Evolutionary conservation across 2,329 filamentous ascomycete species (phyloP), one percentile per base, ranked within the genome.

Genomic region (Hysterium pulicare): DNA sequence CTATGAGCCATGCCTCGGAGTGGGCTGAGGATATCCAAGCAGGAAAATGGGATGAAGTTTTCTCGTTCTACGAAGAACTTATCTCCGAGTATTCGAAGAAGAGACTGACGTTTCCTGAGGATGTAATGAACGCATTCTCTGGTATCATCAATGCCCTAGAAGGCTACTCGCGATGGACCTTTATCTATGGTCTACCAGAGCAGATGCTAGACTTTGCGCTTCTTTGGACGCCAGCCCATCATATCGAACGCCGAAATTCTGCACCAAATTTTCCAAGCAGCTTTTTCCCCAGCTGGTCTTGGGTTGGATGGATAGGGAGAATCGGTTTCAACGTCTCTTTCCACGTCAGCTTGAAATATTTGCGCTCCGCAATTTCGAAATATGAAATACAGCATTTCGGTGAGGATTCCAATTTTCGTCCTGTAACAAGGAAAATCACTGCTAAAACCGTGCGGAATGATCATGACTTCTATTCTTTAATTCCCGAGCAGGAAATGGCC

Each of bases 221-320:
- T 13, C 23, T 40, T 9, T 32, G 30, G 23, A 40, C 30, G 4
- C 30, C 38, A 17, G n/a, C n/a, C n/a, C 13, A 31, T n/a, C 35
- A 10, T 5, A 5, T 7, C n/a, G n/a, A 33, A n/a, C 23, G 30
- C n/a, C 38, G 23, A n/a, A n/a, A 19, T 17, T 11, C 24, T 4
- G 45, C 42, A 10, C 49, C 48, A 31, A 22, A 22, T 15, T 38
- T 28, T 8, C 55, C 59, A 20, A 11, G 16, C 11, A 22, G 9
- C n/a, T 5, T 32, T n/a, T 33, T 32, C 21, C 38, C 24, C 9
- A 31, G 24, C 38, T 40, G 38, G 23, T 33, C 23, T 13, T 32
- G 38, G 38, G 17, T 20, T 16, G 23, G 24, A 20, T 40, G 38
- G 38, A 19, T 28, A 5, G 24, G 38, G n/a, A 15, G n/a, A 35